phyloP scores from a whole-genome alignment of 2,329 filamentous ascomycete genomes.

The Myotisia sp. region DNA sequence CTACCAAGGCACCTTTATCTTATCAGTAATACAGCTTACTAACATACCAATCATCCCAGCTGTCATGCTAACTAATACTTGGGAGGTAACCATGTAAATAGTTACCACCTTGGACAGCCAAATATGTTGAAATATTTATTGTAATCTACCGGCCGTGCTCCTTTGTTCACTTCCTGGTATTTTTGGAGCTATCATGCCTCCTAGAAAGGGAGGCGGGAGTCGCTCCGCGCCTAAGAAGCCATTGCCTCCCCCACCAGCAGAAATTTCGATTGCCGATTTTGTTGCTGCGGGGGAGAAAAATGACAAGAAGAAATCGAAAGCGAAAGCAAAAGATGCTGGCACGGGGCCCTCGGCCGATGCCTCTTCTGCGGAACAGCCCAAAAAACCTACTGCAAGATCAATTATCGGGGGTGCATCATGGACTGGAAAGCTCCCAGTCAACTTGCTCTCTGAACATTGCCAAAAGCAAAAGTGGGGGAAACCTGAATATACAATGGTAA shows the following conservation, averaged over 20 bases:
- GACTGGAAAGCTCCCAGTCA: slow-evolving; percentile 93
- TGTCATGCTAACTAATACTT: too few relatives aligned
- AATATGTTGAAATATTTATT: too few relatives aligned
- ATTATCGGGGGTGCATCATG: slow-evolving; percentile 89
- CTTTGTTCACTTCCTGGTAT: too few relatives aligned
- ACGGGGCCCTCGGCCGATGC: slow-evolving; percentile 18
- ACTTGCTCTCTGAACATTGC: slow-evolving; percentile 83
- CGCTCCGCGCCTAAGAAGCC: slow-evolving; percentile 28
- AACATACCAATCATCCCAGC: too few relatives aligned
- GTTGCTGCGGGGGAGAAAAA: slow-evolving; percentile 11
- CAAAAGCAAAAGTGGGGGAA: slow-evolving; percentile 93
- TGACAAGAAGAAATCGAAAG: slow-evolving; percentile 17
- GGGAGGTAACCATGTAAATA: too few relatives aligned
- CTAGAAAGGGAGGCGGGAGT: slow-evolving; percentile 29
- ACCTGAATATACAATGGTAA: slow-evolving; percentile 74
- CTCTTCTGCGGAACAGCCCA: slow-evolving; percentile 33
- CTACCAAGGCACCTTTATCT: too few relatives aligned
- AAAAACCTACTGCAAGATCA: slow-evolving; percentile 51
- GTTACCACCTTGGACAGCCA: too few relatives aligned
- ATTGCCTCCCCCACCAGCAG: slow-evolving; percentile 22
- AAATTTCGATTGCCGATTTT: slow-evolving; percentile 14
- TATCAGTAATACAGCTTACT: too few relatives aligned
- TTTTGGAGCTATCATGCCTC: slow-evolving; percentile 29
- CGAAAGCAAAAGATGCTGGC: slow-evolving; percentile 16
- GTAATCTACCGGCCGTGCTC: too few relatives aligned